phyloP scores from a whole-genome alignment of 2,329 filamentous ascomycete genomes.

The Alternaria conjuncta region DNA sequence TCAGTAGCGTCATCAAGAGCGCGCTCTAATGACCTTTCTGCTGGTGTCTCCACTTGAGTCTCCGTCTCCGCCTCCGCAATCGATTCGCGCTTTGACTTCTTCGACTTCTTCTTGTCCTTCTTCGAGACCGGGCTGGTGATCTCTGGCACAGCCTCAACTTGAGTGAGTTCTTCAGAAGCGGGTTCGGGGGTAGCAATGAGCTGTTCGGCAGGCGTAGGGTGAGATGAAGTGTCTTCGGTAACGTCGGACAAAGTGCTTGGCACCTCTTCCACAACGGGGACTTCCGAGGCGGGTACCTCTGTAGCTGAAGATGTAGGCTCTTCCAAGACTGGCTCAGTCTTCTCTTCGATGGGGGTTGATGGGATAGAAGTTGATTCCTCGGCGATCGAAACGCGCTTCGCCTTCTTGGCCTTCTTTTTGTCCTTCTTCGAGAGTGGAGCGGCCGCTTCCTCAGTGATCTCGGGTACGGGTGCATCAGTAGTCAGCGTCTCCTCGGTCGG shows the following conservation, averaged over 20 bases:
- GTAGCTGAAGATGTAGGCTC: not conserved
- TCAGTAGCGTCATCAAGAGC: slow-evolving; percentile 1
- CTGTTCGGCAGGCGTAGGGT: not conserved
- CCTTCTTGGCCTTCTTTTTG: slow-evolving; percentile 30
- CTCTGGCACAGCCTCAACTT: not conserved
- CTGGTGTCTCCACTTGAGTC: not conserved
- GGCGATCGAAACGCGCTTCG: slow-evolving; percentile 20
- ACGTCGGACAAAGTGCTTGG: not conserved
- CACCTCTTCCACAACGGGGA: not conserved
- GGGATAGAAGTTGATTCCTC: slow-evolving; percentile 6
- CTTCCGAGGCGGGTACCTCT: not conserved
- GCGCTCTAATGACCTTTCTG: slow-evolving; percentile 10
- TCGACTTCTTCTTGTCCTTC: slow-evolving; percentile 30
- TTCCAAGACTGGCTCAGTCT: slow-evolving; percentile 2
- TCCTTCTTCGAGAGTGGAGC: slow-evolving; percentile 21
- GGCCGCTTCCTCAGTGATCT: not conserved
- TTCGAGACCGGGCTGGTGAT: not conserved
- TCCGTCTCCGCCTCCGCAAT: slow-evolving; percentile 14
- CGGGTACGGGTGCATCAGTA: not conserved
- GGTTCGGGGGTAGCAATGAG: not conserved
- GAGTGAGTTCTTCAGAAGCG: not conserved
- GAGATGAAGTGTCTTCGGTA: not conserved
- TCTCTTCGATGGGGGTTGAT: slow-evolving; percentile 10
- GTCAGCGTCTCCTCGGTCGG: not conserved
- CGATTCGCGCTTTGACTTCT: slow-evolving; percentile 33